These are phyloP conservation scores for Talaromyces adpressus DNA, from an alignment of 495 filamentous ascomycete species.

Conservation along the genomic window DNA sequence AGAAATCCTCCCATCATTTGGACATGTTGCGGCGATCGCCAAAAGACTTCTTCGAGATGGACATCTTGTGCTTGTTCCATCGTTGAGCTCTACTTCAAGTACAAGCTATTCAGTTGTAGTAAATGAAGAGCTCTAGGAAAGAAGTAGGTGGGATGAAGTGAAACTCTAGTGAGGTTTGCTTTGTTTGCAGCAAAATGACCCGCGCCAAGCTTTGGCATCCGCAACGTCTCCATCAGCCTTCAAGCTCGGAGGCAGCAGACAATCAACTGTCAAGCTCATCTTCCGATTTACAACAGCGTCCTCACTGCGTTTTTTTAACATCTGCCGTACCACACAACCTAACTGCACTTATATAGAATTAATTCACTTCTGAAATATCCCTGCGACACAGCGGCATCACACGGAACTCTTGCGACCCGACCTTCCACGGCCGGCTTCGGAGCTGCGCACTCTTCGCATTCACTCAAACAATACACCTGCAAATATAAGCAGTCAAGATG, in stretches of 20 bases:
- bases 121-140: background rate
- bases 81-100: background rate
- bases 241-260: background rate
- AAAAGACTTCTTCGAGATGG: slow-evolving; percentile 72
- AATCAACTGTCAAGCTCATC: background rate
- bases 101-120: background rate
- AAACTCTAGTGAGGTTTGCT: slow-evolving; percentile 19
- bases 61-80: slow-evolving; percentile 45
- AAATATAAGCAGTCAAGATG: slow-evolving; percentile 6
- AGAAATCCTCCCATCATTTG: slow-evolving; percentile 52
- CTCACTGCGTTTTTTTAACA: background rate
- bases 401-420: background rate
- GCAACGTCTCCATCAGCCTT: background rate
- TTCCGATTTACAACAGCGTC: background rate
- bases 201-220: slow-evolving; percentile 5
- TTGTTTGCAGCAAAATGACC: slow-evolving; percentile 25
- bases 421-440: background rate
- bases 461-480: background rate
- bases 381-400: background rate
- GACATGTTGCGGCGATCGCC: slow-evolving; percentile 53
- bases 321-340: no score
- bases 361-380: background rate
- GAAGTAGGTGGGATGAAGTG: background rate
- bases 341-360: no score
- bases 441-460: background rate